A percentile compares a stretch with the other conserved stretches of the same genome.
Conservation (phyloP, 2,329 filamentous ascomycete species). For the Salinomyces thailandicus region DNA sequence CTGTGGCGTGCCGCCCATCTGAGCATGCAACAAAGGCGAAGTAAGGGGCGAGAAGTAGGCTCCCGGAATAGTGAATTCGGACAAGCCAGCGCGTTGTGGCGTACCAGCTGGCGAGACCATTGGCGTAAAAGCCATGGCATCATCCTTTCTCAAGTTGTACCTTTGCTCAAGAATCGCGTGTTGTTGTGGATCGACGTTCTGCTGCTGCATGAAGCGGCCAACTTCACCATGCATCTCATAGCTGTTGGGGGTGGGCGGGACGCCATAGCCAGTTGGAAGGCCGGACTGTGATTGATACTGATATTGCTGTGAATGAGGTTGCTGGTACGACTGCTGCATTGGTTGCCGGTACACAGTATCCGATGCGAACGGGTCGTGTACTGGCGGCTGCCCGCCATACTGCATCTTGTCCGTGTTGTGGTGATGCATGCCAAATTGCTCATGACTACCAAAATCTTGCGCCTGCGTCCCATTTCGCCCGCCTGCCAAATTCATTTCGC, state of each 20-base stretch:
- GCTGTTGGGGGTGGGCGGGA: conserved; percentile 72
- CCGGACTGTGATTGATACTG: conserved; percentile 28
- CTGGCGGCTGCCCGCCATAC: conserved; percentile 8
- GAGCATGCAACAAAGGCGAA: conserved; percentile 67
- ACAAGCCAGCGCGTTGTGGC: conserved; percentile 51
- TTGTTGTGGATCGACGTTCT: conserved; percentile 44
- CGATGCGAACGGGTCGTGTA: conserved; percentile 10
- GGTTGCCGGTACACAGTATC: conserved; percentile 19
- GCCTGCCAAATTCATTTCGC: conserved; percentile 17
- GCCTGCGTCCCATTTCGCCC: conserved; percentile 13
- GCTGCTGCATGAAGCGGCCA: conserved; percentile 47
- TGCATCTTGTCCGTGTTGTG: conserved; percentile 10
- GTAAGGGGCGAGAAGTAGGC: conserved; percentile 77
- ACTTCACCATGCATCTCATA: conserved; percentile 59
- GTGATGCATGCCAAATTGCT: conserved; percentile 15
- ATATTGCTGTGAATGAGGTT: conserved; percentile 25
- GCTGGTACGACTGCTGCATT: conserved; percentile 16
- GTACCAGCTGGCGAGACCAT: conserved; percentile 77
- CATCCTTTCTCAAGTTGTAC: conserved; percentile 57
- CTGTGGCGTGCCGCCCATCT: conserved; percentile 38
- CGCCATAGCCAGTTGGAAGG: conserved; percentile 42
- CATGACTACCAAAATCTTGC: conserved; percentile 24
- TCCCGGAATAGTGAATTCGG: conserved; percentile 53
- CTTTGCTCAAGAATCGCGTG: conserved; percentile 54
- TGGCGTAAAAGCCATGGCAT: conserved; percentile 58